Conservation (phyloP, 768 basidiomycete genomes). For the Paxillus involutus region DNA sequence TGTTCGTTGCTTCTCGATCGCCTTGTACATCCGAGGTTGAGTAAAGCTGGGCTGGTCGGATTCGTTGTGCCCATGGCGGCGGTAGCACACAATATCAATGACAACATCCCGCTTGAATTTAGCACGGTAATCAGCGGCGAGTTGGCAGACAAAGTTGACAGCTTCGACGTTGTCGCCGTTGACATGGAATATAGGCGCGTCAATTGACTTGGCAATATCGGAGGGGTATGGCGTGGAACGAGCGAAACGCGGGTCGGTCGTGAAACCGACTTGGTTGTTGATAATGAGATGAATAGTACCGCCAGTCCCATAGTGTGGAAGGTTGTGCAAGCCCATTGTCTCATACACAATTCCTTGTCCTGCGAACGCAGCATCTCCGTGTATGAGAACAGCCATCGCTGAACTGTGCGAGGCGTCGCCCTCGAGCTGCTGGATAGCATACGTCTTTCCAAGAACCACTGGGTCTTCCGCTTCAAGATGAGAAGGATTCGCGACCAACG, state of each 20-base stretch:
- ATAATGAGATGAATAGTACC: conserved; percentile 95
- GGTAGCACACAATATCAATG: conserved; percentile 94
- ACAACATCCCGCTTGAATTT: conserved; percentile 98
- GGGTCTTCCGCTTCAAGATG: conserved; percentile 94
- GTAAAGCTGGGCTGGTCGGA: conserved; percentile 98
- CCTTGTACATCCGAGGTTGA: conserved; percentile 96
- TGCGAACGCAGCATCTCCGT: conserved; percentile 95
- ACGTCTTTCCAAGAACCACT: conserved; percentile 94
- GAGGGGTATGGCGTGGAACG: conserved; percentile 94
- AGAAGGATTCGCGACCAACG: conserved; percentile 94
- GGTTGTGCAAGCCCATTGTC: conserved; percentile 93
- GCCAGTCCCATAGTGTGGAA: conserved; percentile 90
- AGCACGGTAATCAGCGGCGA: conserved; percentile 91
- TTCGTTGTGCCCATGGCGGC: conserved; percentile 95
- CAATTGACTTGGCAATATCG: conserved; percentile 92
- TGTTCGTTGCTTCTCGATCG: conserved; percentile 88
- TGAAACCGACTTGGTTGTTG: conserved; percentile 98
- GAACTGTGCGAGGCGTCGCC: conserved; percentile 75
- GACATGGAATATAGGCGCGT: conserved; percentile 96
- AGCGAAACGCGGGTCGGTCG: conserved; percentile 92
- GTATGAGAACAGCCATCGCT: conserved; percentile 92
- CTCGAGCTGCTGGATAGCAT: conserved; percentile 91
- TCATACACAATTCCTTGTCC: conserved; percentile 97
- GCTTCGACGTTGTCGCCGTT: conserved; percentile 95
- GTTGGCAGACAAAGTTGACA: conserved; percentile 90